Conservation (phyloP, 345 rosid species). For the Aethionema arabicum region DNA sequence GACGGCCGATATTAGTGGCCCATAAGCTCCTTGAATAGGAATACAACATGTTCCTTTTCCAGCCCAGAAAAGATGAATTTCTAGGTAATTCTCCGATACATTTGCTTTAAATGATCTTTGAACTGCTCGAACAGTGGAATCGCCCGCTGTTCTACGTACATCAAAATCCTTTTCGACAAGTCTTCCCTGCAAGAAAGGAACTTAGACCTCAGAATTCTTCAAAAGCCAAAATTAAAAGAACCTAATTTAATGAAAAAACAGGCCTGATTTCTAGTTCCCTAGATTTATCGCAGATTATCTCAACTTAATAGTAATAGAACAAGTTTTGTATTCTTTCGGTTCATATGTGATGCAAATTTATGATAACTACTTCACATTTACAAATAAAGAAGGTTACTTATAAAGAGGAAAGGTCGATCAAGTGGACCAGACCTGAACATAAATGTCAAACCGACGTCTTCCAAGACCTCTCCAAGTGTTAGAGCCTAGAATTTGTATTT, state of each 20-base stretch:
- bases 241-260: background rate
- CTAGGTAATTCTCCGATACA: conserved; percentile 37
- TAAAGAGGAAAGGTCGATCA: background rate
- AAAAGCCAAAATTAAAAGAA: background rate
- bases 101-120: conserved; percentile 26
- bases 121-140: conserved; percentile 38
- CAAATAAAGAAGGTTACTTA: background rate
- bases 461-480: conserved; percentile 44
- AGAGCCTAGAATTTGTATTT: conserved; percentile 38
- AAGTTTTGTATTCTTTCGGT: too few species aligned
- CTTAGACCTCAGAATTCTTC: conserved; percentile 5
- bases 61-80: conserved; percentile 42
- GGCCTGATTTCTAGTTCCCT: too few species aligned
- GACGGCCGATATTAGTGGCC: conserved; percentile 50
- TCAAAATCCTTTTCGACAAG: conserved; percentile 52
- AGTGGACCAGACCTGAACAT: conserved; percentile 44
- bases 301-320: too few species aligned
- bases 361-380: background rate
- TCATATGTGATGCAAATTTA: too few species aligned
- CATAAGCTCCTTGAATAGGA: conserved; percentile 42
- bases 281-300: too few species aligned
- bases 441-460: conserved; percentile 50
- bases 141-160: conserved; percentile 42
- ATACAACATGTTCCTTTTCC: conserved; percentile 44
- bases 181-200: conserved; percentile 37